A percentile compares a stretch with the other conserved stretches of the same genome.
Evolutionary conservation across 2,329 filamentous ascomycete species (phyloP).

Genomic region (Grosmannia serpens): DNA sequence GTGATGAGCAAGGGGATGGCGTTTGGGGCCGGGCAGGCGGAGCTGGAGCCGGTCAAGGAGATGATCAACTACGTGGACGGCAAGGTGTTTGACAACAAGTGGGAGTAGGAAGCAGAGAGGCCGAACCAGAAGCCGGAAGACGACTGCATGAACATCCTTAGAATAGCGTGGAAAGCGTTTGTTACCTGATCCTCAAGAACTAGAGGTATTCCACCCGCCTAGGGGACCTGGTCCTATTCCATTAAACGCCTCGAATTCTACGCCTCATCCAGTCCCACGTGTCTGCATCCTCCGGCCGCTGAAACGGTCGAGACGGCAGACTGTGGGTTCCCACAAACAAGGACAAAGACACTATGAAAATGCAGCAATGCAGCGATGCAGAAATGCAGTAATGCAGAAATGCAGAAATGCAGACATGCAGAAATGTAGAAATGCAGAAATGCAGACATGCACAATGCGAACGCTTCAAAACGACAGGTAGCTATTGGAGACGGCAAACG

Average conservation of each 20-base stretch:
- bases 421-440: neutral
- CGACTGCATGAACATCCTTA: too few relatives aligned
- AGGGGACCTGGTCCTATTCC: too few relatives aligned
- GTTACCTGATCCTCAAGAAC: too few relatives aligned
- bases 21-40: constrained; percentile 33
- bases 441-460: neutral
- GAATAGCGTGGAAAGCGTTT: too few relatives aligned
- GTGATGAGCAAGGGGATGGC: constrained; percentile 39
- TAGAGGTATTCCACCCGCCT: too few relatives aligned
- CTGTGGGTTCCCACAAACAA: too few relatives aligned
- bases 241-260: too few relatives aligned
- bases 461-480: constrained; percentile 9
- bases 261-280: too few relatives aligned
- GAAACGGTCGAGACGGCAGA: too few relatives aligned
- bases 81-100: constrained; percentile 33
- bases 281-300: too few relatives aligned
- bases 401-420: neutral
- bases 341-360: too few relatives aligned
- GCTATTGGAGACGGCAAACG: constrained; percentile 10
- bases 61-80: constrained; percentile 39
- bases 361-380: neutral
- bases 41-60: constrained; percentile 34
- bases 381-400: neutral
- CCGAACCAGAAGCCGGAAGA: too few relatives aligned
- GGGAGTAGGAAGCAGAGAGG: neutral